Conservation (phyloP, 441 rosid species). For the Populus tomentosa region DNA sequence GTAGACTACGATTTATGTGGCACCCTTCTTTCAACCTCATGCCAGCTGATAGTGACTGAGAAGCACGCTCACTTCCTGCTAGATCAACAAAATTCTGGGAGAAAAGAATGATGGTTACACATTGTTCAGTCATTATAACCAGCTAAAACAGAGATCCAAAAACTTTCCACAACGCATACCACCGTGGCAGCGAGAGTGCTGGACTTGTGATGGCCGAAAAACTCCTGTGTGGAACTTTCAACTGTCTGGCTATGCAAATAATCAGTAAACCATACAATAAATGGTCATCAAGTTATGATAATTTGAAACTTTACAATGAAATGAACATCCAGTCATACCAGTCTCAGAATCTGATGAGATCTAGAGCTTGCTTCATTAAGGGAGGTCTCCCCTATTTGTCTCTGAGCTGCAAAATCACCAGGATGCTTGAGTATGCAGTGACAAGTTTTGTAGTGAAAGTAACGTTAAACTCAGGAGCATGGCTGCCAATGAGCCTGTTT, state of each 20-base stretch:
- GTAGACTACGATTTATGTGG: constrained; percentile 90
- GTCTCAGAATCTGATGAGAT: constrained; percentile 91
- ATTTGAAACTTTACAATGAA: constrained; percentile 9
- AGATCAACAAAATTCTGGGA: constrained; percentile 82
- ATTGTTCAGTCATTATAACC: neutral
- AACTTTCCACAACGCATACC: constrained; percentile 35
- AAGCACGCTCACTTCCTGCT: constrained; percentile 98
- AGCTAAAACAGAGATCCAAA: constrained; percentile 4
- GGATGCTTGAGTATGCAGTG: constrained; percentile 14
- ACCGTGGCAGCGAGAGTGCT: constrained; percentile 80
- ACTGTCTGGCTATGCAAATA: constrained; percentile 49
- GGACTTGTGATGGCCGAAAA: constrained; percentile 52
- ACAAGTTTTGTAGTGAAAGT: constrained; percentile 5
- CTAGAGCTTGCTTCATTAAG: constrained; percentile 91
- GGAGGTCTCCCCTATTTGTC: constrained; percentile 89
- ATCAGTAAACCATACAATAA: constrained; percentile 10
- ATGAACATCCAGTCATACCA: constrained; percentile 49
- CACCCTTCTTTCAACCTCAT: constrained; percentile 95
- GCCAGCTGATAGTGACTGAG: constrained; percentile 84
- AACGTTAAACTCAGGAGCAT: neutral
- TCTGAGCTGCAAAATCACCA: constrained; percentile 65
- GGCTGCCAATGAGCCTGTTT: neutral
- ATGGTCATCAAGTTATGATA: constrained; percentile 8
- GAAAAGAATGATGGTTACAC: constrained; percentile 17
- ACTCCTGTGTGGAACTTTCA: constrained; percentile 77